Evolutionary conservation across 2,329 filamentous ascomycete species (phyloP).

Genomic region (Colletotrichum eremochloae): DNA sequence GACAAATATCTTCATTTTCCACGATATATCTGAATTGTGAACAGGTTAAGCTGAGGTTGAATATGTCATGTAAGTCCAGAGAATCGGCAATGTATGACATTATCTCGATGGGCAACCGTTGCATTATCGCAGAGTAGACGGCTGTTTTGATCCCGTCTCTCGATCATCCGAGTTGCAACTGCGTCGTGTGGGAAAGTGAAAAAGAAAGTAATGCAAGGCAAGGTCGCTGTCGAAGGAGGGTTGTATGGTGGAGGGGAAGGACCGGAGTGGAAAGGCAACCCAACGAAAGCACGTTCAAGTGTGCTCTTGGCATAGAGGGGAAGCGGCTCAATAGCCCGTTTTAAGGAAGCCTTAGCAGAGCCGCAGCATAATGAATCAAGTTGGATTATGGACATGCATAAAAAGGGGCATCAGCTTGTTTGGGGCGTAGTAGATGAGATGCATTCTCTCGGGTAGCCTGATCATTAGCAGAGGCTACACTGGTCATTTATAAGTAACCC

Average conservation of each 20-base stretch:
- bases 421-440: neutral
- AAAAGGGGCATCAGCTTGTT: neutral
- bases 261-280: neutral
- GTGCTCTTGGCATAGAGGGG: neutral
- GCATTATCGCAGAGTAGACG: slow-evolving; percentile 26
- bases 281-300: neutral
- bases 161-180: slow-evolving; percentile 14
- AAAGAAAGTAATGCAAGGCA: neutral
- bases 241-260: neutral
- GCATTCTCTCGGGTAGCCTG: neutral
- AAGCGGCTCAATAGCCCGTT: neutral
- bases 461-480: neutral
- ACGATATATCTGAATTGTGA: slow-evolving; percentile 64
- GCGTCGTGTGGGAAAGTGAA: neutral
- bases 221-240: neutral
- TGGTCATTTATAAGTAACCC: no score
- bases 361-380: neutral
- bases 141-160: slow-evolving; percentile 3
- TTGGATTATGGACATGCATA: neutral
- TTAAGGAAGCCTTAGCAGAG: neutral
- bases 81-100: slow-evolving; percentile 68
- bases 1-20: slow-evolving; percentile 68
- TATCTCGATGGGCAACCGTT: slow-evolving; percentile 72
- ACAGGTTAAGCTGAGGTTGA: slow-evolving; percentile 67
- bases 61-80: slow-evolving; percentile 70